Evolutionary conservation across 2,329 filamentous ascomycete genomes (phyloP), one percentile per base, ranked within the genome.

Genomic region (Colletotrichum sp.): DNA sequence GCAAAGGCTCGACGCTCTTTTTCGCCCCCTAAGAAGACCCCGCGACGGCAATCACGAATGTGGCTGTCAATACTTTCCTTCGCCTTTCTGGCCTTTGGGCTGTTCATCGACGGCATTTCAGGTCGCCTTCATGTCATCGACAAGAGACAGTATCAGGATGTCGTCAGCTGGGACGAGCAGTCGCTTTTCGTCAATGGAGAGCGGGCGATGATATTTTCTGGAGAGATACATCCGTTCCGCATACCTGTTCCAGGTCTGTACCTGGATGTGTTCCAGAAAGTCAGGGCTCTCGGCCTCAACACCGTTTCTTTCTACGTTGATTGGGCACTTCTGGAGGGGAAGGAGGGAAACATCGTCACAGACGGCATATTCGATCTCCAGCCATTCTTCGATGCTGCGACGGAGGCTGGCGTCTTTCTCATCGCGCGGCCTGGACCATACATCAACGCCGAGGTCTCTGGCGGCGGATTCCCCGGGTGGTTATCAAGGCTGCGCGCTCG

Each of bases 401-500:
- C 89, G 24, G 85, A 94, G 77, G 93, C 94, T 8, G 95, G 95
- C 0, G 91, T 98, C 62, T 98, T 95, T 80, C 88, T 98, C 1
- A 88, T 97, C 72, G 94, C 94, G 5, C 87, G 91, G 1, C 93
- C 93, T 0, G 93, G 94, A 0, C 93, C 93, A 0, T 95, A 95
- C 67, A 95, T 96, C 85, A 95, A 96, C 80, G 95, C 94, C 1
- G 95, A 97, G 82, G 91, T 88, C 0, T 92, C 91, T 8, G 95
- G 94, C 1, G 95, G 95, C 70, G 95, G 95, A 0, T 96, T 95
- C 76, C 95, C 95, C 0, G 95, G 95, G 2, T 97, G 95, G 95
- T 82, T 96, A 16, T 92, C 94, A 81, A 88, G 94, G 15, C 85
- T 93, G n/a, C 89, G 90, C 65, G 94, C 90, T 1, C 88, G 87